These are phyloP conservation scores for Silene uniflora DNA, from an alignment of 148 eudicot species.

Conservation along the genomic window DNA sequence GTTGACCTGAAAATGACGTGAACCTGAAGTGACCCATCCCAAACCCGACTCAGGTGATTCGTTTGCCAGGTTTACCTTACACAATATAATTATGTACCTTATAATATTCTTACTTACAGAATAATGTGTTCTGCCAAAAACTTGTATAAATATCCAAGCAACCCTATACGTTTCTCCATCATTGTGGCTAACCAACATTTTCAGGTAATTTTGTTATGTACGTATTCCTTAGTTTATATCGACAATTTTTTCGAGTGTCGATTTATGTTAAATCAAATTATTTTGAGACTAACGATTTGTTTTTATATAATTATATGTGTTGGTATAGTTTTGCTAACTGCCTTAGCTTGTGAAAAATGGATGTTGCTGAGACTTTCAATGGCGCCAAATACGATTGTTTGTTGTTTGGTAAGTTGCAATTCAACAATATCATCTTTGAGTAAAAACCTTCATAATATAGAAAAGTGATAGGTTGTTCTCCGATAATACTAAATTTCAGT, in stretches of 20 bases:
- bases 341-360: slow-evolving; percentile 34
- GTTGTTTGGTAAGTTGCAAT: slow-evolving; percentile 58
- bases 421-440: background rate
- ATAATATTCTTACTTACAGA: background rate
- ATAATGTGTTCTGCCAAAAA: background rate
- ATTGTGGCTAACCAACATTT: background rate
- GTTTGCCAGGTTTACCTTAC: too few species aligned
- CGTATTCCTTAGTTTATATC: too few species aligned
- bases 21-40: too few species aligned
- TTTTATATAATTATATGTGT: background rate
- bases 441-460: too few species aligned
- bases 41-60: too few species aligned
- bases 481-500: too few species aligned
- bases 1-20: too few species aligned
- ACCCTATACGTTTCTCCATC: background rate
- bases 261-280: background rate
- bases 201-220: background rate
- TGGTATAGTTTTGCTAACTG: background rate
- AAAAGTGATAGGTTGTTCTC: too few species aligned
- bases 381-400: slow-evolving; percentile 59
- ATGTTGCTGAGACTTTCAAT: slow-evolving; percentile 31
- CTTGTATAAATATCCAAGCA: slow-evolving; percentile 25
- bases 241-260: background rate
- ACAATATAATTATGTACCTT: background rate
- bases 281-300: background rate